Evolutionary conservation across 176 grass and related monocot genomes (phyloP), one percentile per base, ranked within the genome.

Genomic region (Oryza longistaminata): DNA sequence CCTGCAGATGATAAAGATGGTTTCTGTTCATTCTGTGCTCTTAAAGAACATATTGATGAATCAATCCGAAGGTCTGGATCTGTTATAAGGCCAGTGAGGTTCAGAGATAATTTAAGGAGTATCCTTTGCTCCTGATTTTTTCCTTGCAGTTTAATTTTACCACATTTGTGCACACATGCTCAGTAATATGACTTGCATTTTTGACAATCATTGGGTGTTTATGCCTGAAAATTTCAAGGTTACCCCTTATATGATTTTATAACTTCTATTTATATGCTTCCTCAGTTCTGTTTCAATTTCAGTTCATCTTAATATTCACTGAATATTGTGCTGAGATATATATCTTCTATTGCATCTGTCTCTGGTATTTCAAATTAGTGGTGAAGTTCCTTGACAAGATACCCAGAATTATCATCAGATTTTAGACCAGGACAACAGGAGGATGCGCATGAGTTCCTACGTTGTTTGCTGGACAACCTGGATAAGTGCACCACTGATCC

Each of bases 401-500:
- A 85, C 10, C 42, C 70, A 98, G 96, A 95, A 88, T 85, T 95
- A 87, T 95, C 89, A 39, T 78, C 89, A 66, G 77, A 92, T 88
- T 98, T 95, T 80, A 86, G 71, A 62, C 73, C 67, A 52, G 93
- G 91, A 17, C 83, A 90, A 62, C 91, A 98, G 93, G 96, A 92
- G 68, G 96, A 98, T 81, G 96, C 96, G 9, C 96, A 98, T 81
- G 93, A 98, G 78, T 98, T 93, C 73, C 80, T 95, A 33, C 82
- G 83, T 53, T 93, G 87, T 66, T 93, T 98, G 78, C 71, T 98
- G 61, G 87, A 98, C 88, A 95, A 81, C 66, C 87, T 95, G 79
- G 73, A 98, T 88, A 78, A 77, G 31, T 93, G 89, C 74, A 92
- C 89, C 52, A 29, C 84, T 87, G 81, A 83, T 84, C 75, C 76